These are phyloP conservation scores for Entomortierella beljakovae DNA, from an alignment of 192 early-diverging fungal species.

Conservation along the genomic window DNA sequence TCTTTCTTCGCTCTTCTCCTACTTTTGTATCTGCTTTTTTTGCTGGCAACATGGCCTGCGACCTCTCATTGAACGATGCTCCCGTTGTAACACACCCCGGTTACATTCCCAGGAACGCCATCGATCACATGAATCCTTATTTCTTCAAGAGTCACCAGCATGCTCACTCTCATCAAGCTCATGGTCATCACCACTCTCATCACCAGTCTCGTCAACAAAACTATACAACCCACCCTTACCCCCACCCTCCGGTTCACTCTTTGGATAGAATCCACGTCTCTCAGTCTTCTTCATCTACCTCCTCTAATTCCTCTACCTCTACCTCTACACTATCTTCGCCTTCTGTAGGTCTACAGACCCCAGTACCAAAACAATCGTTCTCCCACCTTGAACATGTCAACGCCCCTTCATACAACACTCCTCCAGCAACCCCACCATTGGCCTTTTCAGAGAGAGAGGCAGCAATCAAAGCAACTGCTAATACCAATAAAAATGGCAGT, in stretches of 20 bases:
- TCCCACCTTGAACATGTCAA: conserved; percentile 1
- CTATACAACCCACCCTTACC: neutral
- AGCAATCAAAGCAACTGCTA: neutral
- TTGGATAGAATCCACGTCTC: neutral
- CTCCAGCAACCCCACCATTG: conserved; percentile 46
- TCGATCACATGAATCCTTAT: conserved; percentile 50
- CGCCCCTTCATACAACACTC: conserved; percentile 27
- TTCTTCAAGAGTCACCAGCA: conserved; percentile 36
- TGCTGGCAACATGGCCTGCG: conserved; percentile 18
- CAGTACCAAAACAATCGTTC: conserved; percentile 19
- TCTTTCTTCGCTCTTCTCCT: neutral
- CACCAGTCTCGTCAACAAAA: conserved; percentile 4
- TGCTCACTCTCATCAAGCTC: conserved; percentile 10
- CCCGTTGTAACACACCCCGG: neutral
- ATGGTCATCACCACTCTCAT: conserved; percentile 4
- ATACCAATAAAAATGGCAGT: neutral
- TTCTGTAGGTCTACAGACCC: conserved; percentile 19
- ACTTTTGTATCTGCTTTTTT: neutral
- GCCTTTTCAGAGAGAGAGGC: neutral
- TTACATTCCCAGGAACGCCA: conserved; percentile 41
- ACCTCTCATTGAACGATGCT: conserved; percentile 30
- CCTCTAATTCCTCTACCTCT: conserved; percentile 13
- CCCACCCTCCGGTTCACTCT: neutral
- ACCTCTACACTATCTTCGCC: neutral
- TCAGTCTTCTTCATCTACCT: conserved; percentile 6